Evolutionary conservation across 2,329 filamentous ascomycete species (phyloP).

Genomic region (Venturia effusa): DNA sequence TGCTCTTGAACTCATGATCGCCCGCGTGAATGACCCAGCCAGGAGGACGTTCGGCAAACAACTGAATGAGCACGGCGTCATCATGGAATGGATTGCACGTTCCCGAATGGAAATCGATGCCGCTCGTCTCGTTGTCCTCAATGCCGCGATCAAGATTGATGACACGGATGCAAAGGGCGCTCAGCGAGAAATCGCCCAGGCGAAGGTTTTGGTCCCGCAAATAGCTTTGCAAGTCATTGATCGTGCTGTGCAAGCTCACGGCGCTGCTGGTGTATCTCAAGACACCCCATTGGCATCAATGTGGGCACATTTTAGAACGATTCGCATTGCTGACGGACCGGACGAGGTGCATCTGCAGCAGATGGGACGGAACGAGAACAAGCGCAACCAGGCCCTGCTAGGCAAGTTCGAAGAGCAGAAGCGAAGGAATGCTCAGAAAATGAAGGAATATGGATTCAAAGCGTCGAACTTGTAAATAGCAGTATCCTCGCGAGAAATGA

Average conservation of each 20-base stretch:
- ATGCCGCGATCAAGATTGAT: constrained; percentile 93
- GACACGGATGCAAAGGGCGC: constrained; percentile 77
- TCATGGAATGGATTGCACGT: constrained; percentile 88
- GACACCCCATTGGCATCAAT: constrained; percentile 75
- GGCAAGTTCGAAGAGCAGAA: background rate
- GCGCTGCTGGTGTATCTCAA: constrained; percentile 82
- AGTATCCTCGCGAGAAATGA: background rate
- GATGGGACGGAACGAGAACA: constrained; percentile 71
- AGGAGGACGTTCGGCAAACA: constrained; percentile 90
- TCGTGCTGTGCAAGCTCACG: constrained; percentile 85
- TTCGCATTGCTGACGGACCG: constrained; percentile 82
- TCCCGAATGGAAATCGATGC: constrained; percentile 91
- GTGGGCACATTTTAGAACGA: constrained; percentile 71
- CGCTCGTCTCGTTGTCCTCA: constrained; percentile 78
- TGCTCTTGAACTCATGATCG: constrained; percentile 89
- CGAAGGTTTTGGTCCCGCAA: constrained; percentile 81
- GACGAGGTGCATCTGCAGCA: constrained; percentile 78
- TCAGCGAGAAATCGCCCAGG: constrained; percentile 86
- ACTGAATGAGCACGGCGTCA: constrained; percentile 81
- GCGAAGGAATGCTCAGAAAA: background rate
- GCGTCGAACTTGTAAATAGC: background rate
- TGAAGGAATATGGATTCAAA: constrained; percentile 12
- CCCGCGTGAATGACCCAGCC: constrained; percentile 80
- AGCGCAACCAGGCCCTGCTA: constrained; percentile 19
- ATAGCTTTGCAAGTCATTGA: constrained; percentile 82